phyloP scores from a whole-genome alignment of 148 eudicot genomes.

The Rhododendron vialii region DNA sequence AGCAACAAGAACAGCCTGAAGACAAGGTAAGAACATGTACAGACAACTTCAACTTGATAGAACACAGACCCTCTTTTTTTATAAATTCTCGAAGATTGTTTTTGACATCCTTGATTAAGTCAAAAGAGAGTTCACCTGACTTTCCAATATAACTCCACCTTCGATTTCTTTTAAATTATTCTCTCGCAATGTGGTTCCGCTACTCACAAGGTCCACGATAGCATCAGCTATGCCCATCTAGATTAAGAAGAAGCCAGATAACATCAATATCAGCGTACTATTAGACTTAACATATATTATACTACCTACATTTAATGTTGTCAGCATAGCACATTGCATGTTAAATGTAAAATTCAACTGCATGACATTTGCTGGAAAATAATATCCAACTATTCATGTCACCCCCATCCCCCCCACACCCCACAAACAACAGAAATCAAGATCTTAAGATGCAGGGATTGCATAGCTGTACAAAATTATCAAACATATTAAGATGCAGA shows the following conservation, averaged over 20 bases:
- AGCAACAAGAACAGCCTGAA: conserved; percentile 91
- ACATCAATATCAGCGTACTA: not conserved
- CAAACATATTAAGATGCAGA: not conserved
- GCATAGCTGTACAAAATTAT: not conserved
- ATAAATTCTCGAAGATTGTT: not conserved
- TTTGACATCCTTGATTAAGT: not conserved
- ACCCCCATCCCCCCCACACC: no score
- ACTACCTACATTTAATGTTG: no score
- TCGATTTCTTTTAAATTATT: conserved; percentile 94
- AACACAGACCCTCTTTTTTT: not conserved
- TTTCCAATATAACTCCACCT: conserved; percentile 69
- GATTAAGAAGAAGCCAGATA: conserved; percentile 10
- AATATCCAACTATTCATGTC: not conserved
- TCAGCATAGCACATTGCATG: not conserved
- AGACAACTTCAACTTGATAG: not conserved
- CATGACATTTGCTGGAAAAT: not conserved
- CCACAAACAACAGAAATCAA: not conserved
- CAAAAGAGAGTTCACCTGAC: conserved; percentile 52
- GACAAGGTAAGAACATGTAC: conserved; percentile 14
- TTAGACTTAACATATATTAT: not conserved
- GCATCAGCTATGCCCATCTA: conserved; percentile 99
- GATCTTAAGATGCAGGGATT: not conserved
- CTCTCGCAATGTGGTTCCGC: conserved; percentile 86
- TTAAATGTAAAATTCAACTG: not conserved
- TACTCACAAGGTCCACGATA: conserved; percentile 94